Base-by-base conservation (phyloP, 176 grass and related monocot species). In the Zizania latifolia region DNA sequence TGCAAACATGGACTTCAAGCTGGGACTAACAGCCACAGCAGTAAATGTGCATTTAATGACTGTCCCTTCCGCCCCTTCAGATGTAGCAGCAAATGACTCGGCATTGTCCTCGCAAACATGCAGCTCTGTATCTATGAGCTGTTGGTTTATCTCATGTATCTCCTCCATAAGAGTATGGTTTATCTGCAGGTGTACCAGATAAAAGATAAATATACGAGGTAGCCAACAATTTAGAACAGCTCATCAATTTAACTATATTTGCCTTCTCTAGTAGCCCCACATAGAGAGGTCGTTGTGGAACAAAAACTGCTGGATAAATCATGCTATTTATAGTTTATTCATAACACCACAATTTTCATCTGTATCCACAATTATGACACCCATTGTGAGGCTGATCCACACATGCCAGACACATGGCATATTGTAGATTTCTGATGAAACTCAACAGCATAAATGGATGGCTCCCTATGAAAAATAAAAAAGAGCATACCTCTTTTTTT, bases 21-120 rank as follows among this genome's bases (percentile, higher is more conserved):
- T 87, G 32, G 95, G 95, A 81, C 95, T 90, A 64, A 99, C 86
- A 40, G 91, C 86, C 37, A 94, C 87, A 67, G 95, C 89, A 64
- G 81, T 92, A 81, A 86, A 99, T 41, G 82, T 89, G 85, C 95
- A 99, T 83, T 92, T 99, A 40, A 99, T 90, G 41, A 99, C 86
- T 30, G 83, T 96, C 44, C 92, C 89, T 84, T 92, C 86, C 4
- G 30, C 38, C 39, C 89, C 84, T 71, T 89, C 84, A 80, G 86
- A 88, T 64, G 86, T 75, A 75, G 78, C 62, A 56, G 85, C 69
- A 28, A 69, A 89, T 62, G 86, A 92, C 66, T 92, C 86, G 0
- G 65, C 66, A 68, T 90, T 89, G 22, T 92, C 86, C 79, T 99
- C 89, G 2, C 75, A 94, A 61, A 94, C 63, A 63, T 81, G 84